Evolutionary conservation across 805 yeast genomes (phyloP).

Genomic region (Myxozyma geophila): DNA sequence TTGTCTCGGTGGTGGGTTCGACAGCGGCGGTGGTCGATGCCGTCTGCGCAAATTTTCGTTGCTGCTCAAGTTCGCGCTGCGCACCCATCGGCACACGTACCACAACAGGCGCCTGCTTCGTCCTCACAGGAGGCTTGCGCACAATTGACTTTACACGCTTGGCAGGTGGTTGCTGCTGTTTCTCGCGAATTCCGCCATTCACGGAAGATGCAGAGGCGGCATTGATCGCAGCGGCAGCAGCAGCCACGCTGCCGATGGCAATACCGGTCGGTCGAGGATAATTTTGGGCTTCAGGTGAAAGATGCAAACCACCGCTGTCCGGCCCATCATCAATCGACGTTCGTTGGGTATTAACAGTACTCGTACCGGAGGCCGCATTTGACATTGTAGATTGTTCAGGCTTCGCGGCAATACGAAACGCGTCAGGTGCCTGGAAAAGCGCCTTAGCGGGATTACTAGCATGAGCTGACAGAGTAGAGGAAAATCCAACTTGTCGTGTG

Average conservation of each 20-base stretch:
- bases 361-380: not conserved
- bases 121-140: constrained; percentile 19
- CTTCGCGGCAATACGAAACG: not conserved
- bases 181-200: not conserved
- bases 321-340: constrained; percentile 14
- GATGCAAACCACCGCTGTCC: constrained; percentile 24
- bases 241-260: not conserved
- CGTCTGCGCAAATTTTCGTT: constrained; percentile 34
- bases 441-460: constrained; percentile 28
- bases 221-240: constrained; percentile 7
- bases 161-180: constrained; percentile 12
- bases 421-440: constrained; percentile 15
- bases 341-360: constrained; percentile 8
- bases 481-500: not conserved
- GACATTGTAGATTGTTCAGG: not conserved
- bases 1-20: not conserved
- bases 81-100: constrained; percentile 40
- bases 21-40: constrained; percentile 13
- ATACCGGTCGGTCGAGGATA: not conserved
- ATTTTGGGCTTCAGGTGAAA: constrained; percentile 18
- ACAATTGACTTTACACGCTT: constrained; percentile 33
- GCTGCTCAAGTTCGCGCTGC: constrained; percentile 39
- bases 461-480: not conserved
- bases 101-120: constrained; percentile 38
- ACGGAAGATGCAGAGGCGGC: not conserved